Percentiles rank a stretch among this genome's conserved stretches.
phyloP scores from a whole-genome alignment of 2,329 filamentous ascomycete species.

The Tricladium varicosporioides region DNA sequence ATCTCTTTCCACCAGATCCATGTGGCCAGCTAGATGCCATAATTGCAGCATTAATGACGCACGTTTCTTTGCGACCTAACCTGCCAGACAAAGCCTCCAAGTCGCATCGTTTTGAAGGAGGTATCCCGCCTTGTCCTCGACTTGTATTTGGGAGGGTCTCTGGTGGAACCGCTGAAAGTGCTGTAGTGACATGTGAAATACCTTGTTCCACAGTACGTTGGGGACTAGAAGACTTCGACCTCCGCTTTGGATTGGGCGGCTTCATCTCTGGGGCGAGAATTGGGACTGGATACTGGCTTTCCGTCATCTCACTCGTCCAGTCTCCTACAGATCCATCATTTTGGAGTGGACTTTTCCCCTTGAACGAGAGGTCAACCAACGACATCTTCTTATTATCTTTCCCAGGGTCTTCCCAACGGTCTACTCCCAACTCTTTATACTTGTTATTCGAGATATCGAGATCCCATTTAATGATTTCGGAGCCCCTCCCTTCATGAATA shows the following conservation, averaged over 20 bases:
- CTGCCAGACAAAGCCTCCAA: conserved; percentile 40
- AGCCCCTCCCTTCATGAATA: conserved; percentile 66
- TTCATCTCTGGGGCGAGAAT: neutral
- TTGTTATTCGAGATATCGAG: conserved; percentile 38
- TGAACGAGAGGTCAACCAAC: conserved; percentile 57
- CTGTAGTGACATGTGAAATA: conserved; percentile 11
- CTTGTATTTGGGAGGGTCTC: conserved; percentile 25
- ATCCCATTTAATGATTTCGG: conserved; percentile 61
- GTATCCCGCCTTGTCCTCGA: conserved; percentile 42
- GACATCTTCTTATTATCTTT: conserved; percentile 56
- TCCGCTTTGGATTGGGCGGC: neutral
- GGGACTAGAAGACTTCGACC: neutral
- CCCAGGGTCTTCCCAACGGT: conserved; percentile 59
- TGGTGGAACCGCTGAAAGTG: conserved; percentile 13
- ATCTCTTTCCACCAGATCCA: conserved; percentile 55
- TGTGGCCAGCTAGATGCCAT: conserved; percentile 67
- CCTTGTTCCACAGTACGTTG: conserved; percentile 8
- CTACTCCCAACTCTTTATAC: conserved; percentile 44
- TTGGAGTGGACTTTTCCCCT: conserved; percentile 40
- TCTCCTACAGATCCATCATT: conserved; percentile 41
- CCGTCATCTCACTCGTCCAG: neutral
- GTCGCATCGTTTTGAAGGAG: conserved; percentile 42
- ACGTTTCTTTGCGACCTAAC: conserved; percentile 57
- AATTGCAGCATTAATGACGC: conserved; percentile 76
- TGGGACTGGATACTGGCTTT: neutral